Evolutionary conservation across 2,329 filamentous ascomycete species (phyloP).

Genomic region (Neonectria magnoliae): DNA sequence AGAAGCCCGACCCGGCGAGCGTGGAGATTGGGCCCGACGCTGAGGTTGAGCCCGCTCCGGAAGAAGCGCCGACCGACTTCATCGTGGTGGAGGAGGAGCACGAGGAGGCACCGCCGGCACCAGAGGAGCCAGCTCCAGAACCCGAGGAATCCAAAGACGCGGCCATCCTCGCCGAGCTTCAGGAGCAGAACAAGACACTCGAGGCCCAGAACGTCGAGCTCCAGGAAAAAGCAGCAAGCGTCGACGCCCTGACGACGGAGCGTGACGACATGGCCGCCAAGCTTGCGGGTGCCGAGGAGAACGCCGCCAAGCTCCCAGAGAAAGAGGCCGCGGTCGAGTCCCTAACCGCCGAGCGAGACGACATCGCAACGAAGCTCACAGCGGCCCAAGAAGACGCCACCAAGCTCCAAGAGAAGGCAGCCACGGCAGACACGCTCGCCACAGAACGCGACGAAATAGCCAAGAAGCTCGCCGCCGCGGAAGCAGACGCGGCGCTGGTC

Average conservation of each 20-base stretch:
- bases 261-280: constrained; percentile 34
- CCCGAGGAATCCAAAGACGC: constrained; percentile 12
- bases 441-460: constrained; percentile 38
- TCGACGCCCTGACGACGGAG: constrained; percentile 26
- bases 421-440: constrained; percentile 11
- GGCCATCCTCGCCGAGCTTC: constrained; percentile 19
- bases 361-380: constrained; percentile 20
- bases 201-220: constrained; percentile 28
- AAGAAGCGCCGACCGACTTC: not conserved
- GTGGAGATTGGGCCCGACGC: constrained; percentile 28
- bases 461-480: constrained; percentile 36
- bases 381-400: constrained; percentile 24
- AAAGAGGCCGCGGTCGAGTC: constrained; percentile 11
- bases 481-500: constrained; percentile 35
- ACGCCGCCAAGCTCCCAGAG: constrained; percentile 20
- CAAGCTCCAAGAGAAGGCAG: constrained; percentile 30
- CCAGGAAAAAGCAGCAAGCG: constrained; percentile 29
- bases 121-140: not conserved
- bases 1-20: constrained; percentile 33
- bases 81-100: not conserved
- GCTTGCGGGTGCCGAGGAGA: constrained; percentile 29
- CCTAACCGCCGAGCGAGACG: constrained; percentile 17
- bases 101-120: not conserved
- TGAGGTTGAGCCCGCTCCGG: constrained; percentile 24
- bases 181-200: constrained; percentile 26